Conservation (phyloP, 306 rosid species). For the Rosa lucieae region DNA sequence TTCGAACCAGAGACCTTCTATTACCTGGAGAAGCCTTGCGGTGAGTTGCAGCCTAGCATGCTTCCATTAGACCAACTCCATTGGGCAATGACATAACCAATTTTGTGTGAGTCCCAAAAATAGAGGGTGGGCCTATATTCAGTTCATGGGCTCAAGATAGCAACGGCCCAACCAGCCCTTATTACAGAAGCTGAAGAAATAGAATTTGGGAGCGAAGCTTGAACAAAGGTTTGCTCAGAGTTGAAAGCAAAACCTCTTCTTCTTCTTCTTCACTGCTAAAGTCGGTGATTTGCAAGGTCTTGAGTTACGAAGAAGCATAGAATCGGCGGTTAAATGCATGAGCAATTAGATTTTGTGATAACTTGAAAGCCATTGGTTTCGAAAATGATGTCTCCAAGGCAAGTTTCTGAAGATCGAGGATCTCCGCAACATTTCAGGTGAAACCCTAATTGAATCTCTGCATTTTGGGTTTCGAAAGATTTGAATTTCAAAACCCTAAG, state of each 20-base stretch:
- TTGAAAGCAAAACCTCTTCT: neutral
- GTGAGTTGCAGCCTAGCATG: too few species aligned
- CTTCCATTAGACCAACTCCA: too few species aligned
- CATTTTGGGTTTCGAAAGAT: neutral
- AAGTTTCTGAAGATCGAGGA: slow-evolving; percentile 70
- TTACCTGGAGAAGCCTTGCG: too few species aligned
- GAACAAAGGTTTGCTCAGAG: neutral
- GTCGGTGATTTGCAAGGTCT: neutral
- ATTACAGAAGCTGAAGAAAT: neutral
- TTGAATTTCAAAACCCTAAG: too few species aligned
- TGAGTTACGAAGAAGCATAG: neutral
- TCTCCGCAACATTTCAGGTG: slow-evolving; percentile 73
- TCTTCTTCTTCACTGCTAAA: neutral
- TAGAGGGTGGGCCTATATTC: too few species aligned
- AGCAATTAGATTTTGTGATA: neutral
- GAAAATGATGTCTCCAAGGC: slow-evolving; percentile 80
- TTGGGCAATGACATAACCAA: too few species aligned
- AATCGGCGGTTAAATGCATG: neutral
- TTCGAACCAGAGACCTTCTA: too few species aligned
- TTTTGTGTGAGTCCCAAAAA: too few species aligned
- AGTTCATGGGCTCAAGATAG: neutral
- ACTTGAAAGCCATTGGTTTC: neutral
- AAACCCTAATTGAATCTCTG: neutral
- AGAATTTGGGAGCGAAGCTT: neutral
- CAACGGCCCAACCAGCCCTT: neutral